phyloP scores from a whole-genome alignment of 2,329 filamentous ascomycete genomes.

The Graphium sp. region DNA sequence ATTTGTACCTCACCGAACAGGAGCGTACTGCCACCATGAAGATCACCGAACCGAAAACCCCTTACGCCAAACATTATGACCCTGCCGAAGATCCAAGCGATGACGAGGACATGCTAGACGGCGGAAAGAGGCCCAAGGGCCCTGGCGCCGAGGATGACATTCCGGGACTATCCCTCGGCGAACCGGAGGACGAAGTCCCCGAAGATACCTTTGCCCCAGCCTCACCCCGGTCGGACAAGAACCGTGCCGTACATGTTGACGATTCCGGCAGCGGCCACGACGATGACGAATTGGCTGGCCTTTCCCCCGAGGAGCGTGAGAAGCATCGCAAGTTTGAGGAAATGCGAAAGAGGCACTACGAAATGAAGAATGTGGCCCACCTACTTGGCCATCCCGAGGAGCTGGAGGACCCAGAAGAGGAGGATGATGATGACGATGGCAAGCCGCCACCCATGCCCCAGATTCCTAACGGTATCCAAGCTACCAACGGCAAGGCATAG shows the following conservation, averaged over 20 bases:
- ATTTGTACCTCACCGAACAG: conserved; percentile 92
- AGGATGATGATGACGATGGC: conserved; percentile 34
- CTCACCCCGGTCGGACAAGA: conserved; percentile 63
- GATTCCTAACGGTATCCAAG: too few relatives aligned
- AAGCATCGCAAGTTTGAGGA: conserved; percentile 88
- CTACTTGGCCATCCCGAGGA: conserved; percentile 64
- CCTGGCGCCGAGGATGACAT: conserved; percentile 50
- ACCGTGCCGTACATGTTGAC: conserved; percentile 56
- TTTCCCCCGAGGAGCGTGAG: conserved; percentile 60
- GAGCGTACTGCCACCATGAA: conserved; percentile 95
- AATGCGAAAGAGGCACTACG: conserved; percentile 90
- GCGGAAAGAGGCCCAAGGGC: conserved; percentile 9
- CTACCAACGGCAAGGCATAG: too few relatives aligned
- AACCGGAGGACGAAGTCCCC: conserved; percentile 63
- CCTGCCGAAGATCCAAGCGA: conserved; percentile 76
- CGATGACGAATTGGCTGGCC: conserved; percentile 32
- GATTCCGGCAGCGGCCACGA: conserved; percentile 35
- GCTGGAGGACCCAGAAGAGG: conserved; percentile 44
- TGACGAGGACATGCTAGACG: conserved; percentile 51
- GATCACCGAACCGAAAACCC: conserved; percentile 96
- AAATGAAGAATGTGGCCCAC: conserved; percentile 90
- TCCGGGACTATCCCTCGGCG: conserved; percentile 78
- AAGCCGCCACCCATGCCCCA: conserved; percentile 24
- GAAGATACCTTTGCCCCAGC: conserved; percentile 59
- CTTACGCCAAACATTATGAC: conserved; percentile 85